Conservation (phyloP, 352 stramenopile genomes). For the Globisporangium spinosum region DNA sequence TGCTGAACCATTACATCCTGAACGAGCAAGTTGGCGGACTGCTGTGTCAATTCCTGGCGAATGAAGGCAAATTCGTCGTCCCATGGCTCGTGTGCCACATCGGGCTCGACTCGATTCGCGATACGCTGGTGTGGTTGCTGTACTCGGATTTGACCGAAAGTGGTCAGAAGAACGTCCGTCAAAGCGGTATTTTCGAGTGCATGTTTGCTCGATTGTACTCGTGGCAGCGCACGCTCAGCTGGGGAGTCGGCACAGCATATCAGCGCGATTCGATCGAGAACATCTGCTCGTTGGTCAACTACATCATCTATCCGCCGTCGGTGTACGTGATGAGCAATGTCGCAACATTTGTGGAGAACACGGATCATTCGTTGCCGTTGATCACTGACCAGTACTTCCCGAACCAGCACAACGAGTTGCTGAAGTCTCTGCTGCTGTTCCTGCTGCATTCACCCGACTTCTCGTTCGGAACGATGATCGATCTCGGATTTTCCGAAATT, state of each 20-base stretch:
- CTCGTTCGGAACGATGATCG: conserved; percentile 71
- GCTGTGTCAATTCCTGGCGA: conserved; percentile 62
- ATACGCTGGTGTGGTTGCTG: conserved; percentile 79
- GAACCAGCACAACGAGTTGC: conserved; percentile 72
- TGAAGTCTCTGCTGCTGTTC: conserved; percentile 78
- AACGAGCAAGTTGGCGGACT: conserved; percentile 63
- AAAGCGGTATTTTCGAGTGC: conserved; percentile 72
- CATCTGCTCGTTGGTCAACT: conserved; percentile 82
- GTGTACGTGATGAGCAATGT: conserved; percentile 86
- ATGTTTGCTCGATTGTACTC: conserved; percentile 75
- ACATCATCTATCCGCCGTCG: conserved; percentile 82
- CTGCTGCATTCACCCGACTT: conserved; percentile 54
- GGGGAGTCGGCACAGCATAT: conserved; percentile 79
- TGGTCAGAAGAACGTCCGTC: conserved; percentile 54
- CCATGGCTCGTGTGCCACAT: conserved; percentile 81
- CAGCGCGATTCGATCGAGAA: conserved; percentile 87
- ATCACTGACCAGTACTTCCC: conserved; percentile 84
- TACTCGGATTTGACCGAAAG: conserved; percentile 80
- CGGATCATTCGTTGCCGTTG: conserved; percentile 73
- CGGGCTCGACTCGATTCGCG: conserved; percentile 78
- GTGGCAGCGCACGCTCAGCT: conserved; percentile 80
- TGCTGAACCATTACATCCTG: conserved; percentile 80
- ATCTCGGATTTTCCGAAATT: conserved; percentile 78
- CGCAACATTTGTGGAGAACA: conserved; percentile 82
- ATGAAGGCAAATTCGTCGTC: conserved; percentile 66